Percentiles rank a stretch among this genome's conserved stretches.
Conservation (phyloP, 306 rosid genomes). For the Dryas octopetala region DNA sequence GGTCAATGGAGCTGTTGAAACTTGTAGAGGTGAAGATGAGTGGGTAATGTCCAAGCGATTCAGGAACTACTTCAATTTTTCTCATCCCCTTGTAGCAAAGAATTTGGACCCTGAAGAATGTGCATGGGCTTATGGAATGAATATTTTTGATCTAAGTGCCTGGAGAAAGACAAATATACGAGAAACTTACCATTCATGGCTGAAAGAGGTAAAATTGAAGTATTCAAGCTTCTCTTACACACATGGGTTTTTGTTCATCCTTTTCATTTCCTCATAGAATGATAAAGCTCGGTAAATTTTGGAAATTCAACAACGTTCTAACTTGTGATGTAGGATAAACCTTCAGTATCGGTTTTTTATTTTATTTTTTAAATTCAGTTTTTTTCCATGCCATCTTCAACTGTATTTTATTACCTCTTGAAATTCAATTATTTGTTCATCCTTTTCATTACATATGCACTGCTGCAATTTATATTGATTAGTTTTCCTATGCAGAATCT, state of each 20-base stretch:
- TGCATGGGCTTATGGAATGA: constrained; percentile 99
- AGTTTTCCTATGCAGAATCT: constrained; percentile 62
- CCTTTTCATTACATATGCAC: background rate
- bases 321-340: background rate
- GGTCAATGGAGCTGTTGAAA: constrained; percentile 97
- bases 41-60: constrained; percentile 98
- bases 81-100: constrained; percentile 71
- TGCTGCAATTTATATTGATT: constrained; percentile 17
- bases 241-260: background rate
- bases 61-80: constrained; percentile 92
- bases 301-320: background rate
- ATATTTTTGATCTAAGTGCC: constrained; percentile 74
- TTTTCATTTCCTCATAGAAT: background rate
- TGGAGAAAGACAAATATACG: constrained; percentile 83
- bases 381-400: background rate
- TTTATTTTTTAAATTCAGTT: background rate
- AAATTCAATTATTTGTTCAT: background rate
- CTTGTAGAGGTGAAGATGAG: constrained; percentile 91
- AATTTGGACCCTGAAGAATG: constrained; percentile 90
- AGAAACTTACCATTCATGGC: constrained; percentile 90
- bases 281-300: background rate
- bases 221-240: constrained; percentile 9
- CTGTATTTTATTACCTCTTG: background rate
- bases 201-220: constrained; percentile 66
- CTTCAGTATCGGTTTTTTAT: background rate